These are phyloP conservation scores for Chlorella sp. DNA, from an alignment of 139 green algal species.

Conservation along the genomic window DNA sequence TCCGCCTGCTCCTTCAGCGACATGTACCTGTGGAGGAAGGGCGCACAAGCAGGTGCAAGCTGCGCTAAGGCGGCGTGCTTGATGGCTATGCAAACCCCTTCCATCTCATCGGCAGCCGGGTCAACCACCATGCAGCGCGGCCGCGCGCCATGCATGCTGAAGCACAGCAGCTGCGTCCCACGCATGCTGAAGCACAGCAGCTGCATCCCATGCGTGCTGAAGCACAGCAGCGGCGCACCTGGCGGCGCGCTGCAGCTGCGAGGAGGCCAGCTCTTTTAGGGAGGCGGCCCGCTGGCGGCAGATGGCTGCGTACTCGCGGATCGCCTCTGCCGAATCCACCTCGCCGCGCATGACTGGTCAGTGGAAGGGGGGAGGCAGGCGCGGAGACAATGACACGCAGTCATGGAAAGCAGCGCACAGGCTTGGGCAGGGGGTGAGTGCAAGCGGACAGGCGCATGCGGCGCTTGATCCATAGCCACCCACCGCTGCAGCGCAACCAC, in stretches of 20 bases:
- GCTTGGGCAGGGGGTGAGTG: not conserved
- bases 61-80: no score
- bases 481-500: no score
- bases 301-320: constrained; percentile 33
- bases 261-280: constrained; percentile 41
- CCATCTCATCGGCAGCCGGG: no score
- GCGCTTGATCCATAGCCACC: no score
- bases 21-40: constrained; percentile 43
- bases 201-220: not conserved
- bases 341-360: constrained; percentile 37
- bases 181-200: no score
- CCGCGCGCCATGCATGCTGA: not conserved
- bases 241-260: constrained; percentile 62
- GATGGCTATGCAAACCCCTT: no score
- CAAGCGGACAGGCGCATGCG: no score
- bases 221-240: constrained; percentile 24
- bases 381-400: not conserved
- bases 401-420: not conserved
- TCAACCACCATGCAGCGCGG: not conserved
- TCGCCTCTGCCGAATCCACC: constrained; percentile 8
- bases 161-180: not conserved
- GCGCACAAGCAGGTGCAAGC: not conserved
- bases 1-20: constrained; percentile 50
- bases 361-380: not conserved
- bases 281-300: constrained; percentile 35